These are phyloP conservation scores for Fraxinus sp. DNA, from an alignment of 305 asterid genomes.

Conservation along the genomic window DNA sequence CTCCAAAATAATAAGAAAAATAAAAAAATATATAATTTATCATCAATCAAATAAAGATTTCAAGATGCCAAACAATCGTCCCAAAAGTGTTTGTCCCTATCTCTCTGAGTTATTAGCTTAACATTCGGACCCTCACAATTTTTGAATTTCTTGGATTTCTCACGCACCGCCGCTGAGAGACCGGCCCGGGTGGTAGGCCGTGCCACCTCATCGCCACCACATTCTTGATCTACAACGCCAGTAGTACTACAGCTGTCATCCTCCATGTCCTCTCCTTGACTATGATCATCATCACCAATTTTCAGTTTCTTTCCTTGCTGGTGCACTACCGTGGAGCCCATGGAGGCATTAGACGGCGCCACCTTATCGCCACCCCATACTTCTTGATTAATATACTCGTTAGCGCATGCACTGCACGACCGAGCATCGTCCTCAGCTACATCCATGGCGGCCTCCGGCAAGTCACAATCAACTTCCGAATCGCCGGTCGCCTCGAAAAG, in stretches of 20 bases:
- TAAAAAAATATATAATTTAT: too few relatives aligned
- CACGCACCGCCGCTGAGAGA: background rate
- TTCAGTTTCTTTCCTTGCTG: background rate
- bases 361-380: background rate
- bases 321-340: background rate
- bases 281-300: slow-evolving; percentile 2
- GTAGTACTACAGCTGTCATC: slow-evolving; percentile 11
- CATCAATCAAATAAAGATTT: slow-evolving; percentile 12
- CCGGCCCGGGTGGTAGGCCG: background rate
- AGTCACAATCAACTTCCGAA: slow-evolving; percentile 24
- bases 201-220: slow-evolving; percentile 14
- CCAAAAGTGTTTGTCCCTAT: slow-evolving; percentile 57
- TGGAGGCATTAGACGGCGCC: background rate
- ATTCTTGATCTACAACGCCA: slow-evolving; percentile 40
- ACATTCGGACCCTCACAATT: slow-evolving; percentile 15
- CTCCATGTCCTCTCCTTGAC: slow-evolving; percentile 11
- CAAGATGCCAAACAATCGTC: slow-evolving; percentile 50
- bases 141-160: slow-evolving; percentile 1
- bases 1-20: too few relatives aligned
- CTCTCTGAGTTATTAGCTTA: slow-evolving; percentile 28
- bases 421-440: slow-evolving; percentile 40
- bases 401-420: slow-evolving; percentile 28
- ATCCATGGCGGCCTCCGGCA: background rate
- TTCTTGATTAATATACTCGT: background rate
- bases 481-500: slow-evolving; percentile 39